Percentiles rank a stretch among this genome's conserved stretches.
phyloP scores from a whole-genome alignment of 83 land plant species.

The Thuja plicata region DNA sequence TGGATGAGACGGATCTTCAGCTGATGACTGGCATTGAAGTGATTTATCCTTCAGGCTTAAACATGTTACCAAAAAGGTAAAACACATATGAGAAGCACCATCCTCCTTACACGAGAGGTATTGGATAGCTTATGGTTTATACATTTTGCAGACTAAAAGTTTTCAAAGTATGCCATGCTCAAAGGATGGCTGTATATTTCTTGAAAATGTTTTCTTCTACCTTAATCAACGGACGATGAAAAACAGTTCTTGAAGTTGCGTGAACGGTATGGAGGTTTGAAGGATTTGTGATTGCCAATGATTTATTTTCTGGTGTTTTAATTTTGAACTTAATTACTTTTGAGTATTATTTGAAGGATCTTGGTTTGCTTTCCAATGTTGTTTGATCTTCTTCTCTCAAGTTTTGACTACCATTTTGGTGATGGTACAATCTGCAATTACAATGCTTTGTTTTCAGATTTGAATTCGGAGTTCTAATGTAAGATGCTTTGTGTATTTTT shows the following conservation, averaged over 20 bases:
- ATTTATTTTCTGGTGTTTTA: not conserved
- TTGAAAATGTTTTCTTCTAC: not conserved
- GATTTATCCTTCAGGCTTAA: not conserved
- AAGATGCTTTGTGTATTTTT: not conserved
- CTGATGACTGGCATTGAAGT: conserved; percentile 3
- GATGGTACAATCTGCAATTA: not conserved
- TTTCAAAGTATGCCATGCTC: not conserved
- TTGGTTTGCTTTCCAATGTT: not conserved
- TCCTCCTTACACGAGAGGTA: not conserved
- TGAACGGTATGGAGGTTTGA: not conserved
- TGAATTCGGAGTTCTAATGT: not conserved
- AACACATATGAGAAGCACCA: not conserved
- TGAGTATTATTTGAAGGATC: not conserved
- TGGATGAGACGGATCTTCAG: not conserved
- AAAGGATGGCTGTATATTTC: not conserved
- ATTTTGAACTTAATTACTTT: not conserved
- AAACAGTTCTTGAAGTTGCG: not conserved
- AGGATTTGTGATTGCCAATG: not conserved
- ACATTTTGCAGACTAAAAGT: not conserved
- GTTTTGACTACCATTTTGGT: not conserved
- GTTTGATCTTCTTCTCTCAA: not conserved
- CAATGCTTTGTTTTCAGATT: not conserved
- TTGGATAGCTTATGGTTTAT: not conserved
- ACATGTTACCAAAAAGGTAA: not conserved
- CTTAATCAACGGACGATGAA: not conserved